Base-by-base conservation (phyloP, 1,139 yeast genomes). In the Saccharomyces hybrid region DNA sequence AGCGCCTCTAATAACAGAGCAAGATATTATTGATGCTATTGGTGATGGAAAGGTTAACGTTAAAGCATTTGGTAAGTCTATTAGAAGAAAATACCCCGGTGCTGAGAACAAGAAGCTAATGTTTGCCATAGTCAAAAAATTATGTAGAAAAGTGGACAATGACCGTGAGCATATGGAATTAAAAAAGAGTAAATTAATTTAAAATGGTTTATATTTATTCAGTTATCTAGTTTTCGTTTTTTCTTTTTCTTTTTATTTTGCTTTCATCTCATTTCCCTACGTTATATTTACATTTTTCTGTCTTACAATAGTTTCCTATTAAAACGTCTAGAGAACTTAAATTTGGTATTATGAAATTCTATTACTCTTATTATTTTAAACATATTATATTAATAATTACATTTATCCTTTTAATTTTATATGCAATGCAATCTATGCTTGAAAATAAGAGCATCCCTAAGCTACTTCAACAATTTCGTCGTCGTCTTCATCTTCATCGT, bases 11-110 rank as follows among this genome's bases (percentile, higher is more conserved):
- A 69, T 89, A 8, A 86, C 91, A 0, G 86, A 83, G 49, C 80
- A 79, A 50, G 96, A 89, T 64, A 88, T 90, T 48, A 78, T 84
- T 60, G 76, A 75, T 49, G 79, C 86, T 49, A 83, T 90, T n/a
- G 68, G 69, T 46, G 62, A 59, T 48, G 62, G 66, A 31, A 61
- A 62, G 47, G 69, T 65, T n/a, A 65, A 65, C 85, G 38, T 82
- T 87, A 51, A 84, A 82, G 65, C 87, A 80, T 59, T 77, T 88
- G 67, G 79, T 87, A 56, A 75, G 76, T 53, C 78, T 78, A 55
- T 77, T 86, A 64, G 73, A 75, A 78, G 55, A 82, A 89, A 68
- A 80, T 89, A 58, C 78, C 80, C 66, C 77, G 81, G 61, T 67
- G 79, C 86, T 38, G 88, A 83, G 54, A 89, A 88, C 70, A 84